Base-by-base conservation (phyloP, 768 basidiomycete genomes). In the Kwoniella bestiolae region DNA sequence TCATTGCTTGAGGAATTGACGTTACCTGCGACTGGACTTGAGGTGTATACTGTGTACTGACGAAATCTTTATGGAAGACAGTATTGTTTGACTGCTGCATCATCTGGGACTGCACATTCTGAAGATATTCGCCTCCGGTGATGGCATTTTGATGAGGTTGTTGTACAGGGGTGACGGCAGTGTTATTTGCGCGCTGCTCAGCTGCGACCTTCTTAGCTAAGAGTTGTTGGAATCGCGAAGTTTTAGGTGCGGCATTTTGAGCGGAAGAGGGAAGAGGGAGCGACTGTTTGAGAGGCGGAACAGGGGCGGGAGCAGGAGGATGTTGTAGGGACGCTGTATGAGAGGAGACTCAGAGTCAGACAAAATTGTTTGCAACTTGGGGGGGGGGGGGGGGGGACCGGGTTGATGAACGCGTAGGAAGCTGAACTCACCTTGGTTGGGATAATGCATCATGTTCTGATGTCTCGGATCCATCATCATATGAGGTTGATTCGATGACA, bases 171-270 rank as follows among this genome's bases (percentile, higher is more conserved):
- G 62, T 7, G 16, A 31, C 38, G 14, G 47, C 0, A 6, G 49
- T 50, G 14, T 32, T 41, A 16, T 25, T 21, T 1, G 2, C 18
- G 12, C 26, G 1, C 35, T 65, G 44, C 51, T 71, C 70, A 38
- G 70, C 70, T 3, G 70, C 70, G 3, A 71, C 21, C 56, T 71
- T 71, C 26, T 57, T 56, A 29, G 58, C 23, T 21, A 71, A 45
- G 5, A 71, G 57, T 55, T 71, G 70, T 44, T 66, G 60, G 28
- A 71, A 71, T 8, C 70, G 35, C 3, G 66, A 63, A 11, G 35
- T 23, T 23, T 50, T 28, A 32, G 31, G 23, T 16, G 41, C 29
- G 41, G 18, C 23, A 21, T 44, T 59, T 29, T 29, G 57, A n/a
- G 60, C 34, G 26, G 60, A 2, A 3, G 21, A 25, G 2, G 58